A percentile compares a stretch with the other conserved stretches of the same genome.
Conservation (phyloP, 768 basidiomycete genomes). For the Pisolithus sp. region DNA sequence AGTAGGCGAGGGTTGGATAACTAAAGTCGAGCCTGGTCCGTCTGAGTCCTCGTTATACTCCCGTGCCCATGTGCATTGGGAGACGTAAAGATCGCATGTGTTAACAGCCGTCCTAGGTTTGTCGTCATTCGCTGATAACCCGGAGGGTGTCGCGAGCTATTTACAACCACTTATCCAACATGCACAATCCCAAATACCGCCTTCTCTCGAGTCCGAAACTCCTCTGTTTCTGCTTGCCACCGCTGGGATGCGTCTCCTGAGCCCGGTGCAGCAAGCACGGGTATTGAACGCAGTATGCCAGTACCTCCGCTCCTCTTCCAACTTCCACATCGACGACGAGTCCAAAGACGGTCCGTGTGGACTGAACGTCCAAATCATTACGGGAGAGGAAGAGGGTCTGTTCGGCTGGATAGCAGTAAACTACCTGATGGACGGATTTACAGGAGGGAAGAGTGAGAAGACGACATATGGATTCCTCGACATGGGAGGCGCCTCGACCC, state of each 20-base stretch:
- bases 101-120: slow-evolving; percentile 54
- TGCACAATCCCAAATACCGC: slow-evolving; percentile 77
- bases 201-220: slow-evolving; percentile 76
- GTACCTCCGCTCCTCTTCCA: slow-evolving; percentile 66
- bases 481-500: slow-evolving; percentile 99
- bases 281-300: slow-evolving; percentile 74
- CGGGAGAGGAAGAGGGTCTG: slow-evolving; percentile 95
- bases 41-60: slow-evolving; percentile 4
- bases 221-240: slow-evolving; percentile 94
- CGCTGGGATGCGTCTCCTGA: slow-evolving; percentile 91
- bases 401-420: slow-evolving; percentile 99
- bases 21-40: slow-evolving; percentile 91
- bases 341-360: slow-evolving; percentile 77
- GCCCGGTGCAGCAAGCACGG: slow-evolving; percentile 57
- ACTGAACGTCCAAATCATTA: slow-evolving; percentile 89
- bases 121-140: slow-evolving; percentile 70
- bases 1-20: slow-evolving; percentile 77
- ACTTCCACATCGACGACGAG: slow-evolving; percentile 68
- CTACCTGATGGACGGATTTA: slow-evolving; percentile 97
- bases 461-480: slow-evolving; percentile 93
- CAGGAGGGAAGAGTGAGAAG: slow-evolving; percentile 27
- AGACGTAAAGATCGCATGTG: not conserved
- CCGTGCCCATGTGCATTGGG: not conserved
- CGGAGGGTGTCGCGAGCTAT: slow-evolving; percentile 66
- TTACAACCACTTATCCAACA: slow-evolving; percentile 78